A percentile compares a stretch with the other conserved stretches of the same genome.
phyloP scores from a whole-genome alignment of 2,329 filamentous ascomycete species.

The Monascus ruber region DNA sequence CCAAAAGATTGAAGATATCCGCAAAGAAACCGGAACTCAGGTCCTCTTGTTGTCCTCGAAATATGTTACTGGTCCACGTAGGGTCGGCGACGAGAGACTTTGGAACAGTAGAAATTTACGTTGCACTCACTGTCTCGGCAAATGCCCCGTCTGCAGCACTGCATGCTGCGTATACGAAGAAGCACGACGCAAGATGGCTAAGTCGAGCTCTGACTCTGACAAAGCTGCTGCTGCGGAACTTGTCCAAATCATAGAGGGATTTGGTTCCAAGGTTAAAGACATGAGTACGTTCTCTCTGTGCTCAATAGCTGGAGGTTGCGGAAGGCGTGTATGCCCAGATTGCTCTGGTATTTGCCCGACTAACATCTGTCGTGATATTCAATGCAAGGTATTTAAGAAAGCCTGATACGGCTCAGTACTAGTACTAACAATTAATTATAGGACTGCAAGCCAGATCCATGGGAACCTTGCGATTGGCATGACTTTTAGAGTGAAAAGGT shows the following conservation, averaged over 20 bases:
- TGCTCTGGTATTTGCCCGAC: slow-evolving; percentile 26
- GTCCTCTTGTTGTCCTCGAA: slow-evolving; percentile 1
- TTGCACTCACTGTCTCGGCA: slow-evolving; percentile 16
- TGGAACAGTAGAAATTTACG: slow-evolving; percentile 22
- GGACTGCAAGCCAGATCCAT: slow-evolving; percentile 23
- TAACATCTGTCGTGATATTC: slow-evolving; percentile 20
- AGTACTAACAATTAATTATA: slow-evolving; percentile 2
- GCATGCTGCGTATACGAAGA: slow-evolving; percentile 23
- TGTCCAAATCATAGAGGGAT: slow-evolving; percentile 11
- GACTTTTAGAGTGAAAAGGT: slow-evolving; percentile 2
- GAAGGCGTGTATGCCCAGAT: slow-evolving; percentile 20
- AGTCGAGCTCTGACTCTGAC: slow-evolving; percentile 7
- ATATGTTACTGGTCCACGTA: slow-evolving; percentile 1
- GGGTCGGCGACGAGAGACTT: slow-evolving; percentile 7
- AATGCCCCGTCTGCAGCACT: slow-evolving; percentile 17
- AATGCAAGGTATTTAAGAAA: slow-evolving; percentile 17
- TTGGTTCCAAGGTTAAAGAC: slow-evolving; percentile 16
- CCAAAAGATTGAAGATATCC: slow-evolving; percentile 3
- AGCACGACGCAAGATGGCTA: slow-evolving; percentile 2
- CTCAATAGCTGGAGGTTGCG: slow-evolving; percentile 17
- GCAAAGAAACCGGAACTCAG: slow-evolving; percentile 7
- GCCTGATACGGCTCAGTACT: too few relatives aligned
- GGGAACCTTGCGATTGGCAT: slow-evolving; percentile 24
- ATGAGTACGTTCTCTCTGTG: slow-evolving; percentile 23
- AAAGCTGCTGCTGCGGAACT: slow-evolving; percentile 7